phyloP scores from a whole-genome alignment of 345 rosid genomes.

The Draba incana region DNA sequence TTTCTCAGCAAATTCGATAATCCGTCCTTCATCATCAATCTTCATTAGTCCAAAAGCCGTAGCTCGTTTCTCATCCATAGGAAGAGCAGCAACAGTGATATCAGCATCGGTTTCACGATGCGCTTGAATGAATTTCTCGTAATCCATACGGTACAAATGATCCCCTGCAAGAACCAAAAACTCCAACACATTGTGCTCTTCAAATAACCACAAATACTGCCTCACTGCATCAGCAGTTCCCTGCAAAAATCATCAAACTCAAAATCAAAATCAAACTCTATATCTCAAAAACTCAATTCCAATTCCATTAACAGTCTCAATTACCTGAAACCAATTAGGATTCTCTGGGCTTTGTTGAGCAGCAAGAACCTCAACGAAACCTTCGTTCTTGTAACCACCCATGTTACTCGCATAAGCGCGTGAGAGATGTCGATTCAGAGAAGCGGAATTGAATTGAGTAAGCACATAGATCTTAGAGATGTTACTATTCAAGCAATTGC shows the following conservation, averaged over 20 bases:
- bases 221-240: slow-evolving; percentile 99
- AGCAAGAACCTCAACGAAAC: slow-evolving; percentile 98
- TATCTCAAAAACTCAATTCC: background rate
- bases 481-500: slow-evolving; percentile 95
- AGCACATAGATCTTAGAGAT: slow-evolving; percentile 91
- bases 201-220: slow-evolving; percentile 94
- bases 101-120: slow-evolving; percentile 98
- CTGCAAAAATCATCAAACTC: too few relatives aligned
- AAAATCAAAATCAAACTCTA: background rate
- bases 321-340: slow-evolving; percentile 97
- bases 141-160: slow-evolving; percentile 96
- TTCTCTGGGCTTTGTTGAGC: slow-evolving; percentile 99
- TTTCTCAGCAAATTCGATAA: slow-evolving; percentile 89
- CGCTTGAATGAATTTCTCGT: slow-evolving; percentile 93
- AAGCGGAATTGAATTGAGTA: slow-evolving; percentile 96
- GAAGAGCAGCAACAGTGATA: slow-evolving; percentile 97
- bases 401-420: slow-evolving; percentile 95
- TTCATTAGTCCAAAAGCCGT: slow-evolving; percentile 96
- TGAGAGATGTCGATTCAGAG: slow-evolving; percentile 92
- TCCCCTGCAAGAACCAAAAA: slow-evolving; percentile 95
- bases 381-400: slow-evolving; percentile 98
- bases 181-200: slow-evolving; percentile 96
- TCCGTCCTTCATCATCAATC: slow-evolving; percentile 96
- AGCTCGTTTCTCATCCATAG: slow-evolving; percentile 93
- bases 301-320: background rate